phyloP scores from a whole-genome alignment of 2,329 filamentous ascomycete genomes.

The Fusarium pininemorale region DNA sequence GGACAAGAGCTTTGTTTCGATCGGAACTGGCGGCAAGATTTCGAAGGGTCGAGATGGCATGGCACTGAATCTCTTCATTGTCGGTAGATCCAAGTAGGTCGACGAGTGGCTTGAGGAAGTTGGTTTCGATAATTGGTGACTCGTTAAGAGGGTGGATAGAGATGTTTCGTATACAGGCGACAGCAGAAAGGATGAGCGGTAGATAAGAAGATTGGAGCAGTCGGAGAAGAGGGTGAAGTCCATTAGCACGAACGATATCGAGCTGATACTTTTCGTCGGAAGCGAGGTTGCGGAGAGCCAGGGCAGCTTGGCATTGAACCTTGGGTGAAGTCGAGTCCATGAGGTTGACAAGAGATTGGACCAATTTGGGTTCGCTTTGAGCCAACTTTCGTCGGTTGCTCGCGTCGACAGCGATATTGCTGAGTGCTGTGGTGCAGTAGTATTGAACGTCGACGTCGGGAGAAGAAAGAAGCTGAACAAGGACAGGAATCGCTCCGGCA shows the following conservation, averaged over 20 bases:
- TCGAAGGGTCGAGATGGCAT: slow-evolving; percentile 94
- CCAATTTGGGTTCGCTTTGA: slow-evolving; percentile 87
- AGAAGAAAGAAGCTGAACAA: slow-evolving; percentile 93
- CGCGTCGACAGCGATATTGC: slow-evolving; percentile 96
- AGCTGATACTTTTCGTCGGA: slow-evolving; percentile 99
- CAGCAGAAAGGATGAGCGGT: slow-evolving; percentile 93
- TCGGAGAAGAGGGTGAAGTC: slow-evolving; percentile 84
- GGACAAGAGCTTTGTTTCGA: slow-evolving; percentile 95
- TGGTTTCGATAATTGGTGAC: slow-evolving; percentile 97
- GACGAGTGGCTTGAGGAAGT: slow-evolving; percentile 92
- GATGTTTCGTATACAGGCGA: slow-evolving; percentile 98
- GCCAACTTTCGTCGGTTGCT: slow-evolving; percentile 91
- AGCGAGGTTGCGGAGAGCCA: slow-evolving; percentile 92
- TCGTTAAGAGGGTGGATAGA: slow-evolving; percentile 98
- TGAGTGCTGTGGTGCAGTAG: slow-evolving; percentile 97
- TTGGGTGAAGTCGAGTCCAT: slow-evolving; percentile 99
- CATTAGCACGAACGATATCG: slow-evolving; percentile 91
- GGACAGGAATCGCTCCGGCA: slow-evolving; percentile 95
- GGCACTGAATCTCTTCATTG: slow-evolving; percentile 98
- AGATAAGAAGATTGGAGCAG: slow-evolving; percentile 95
- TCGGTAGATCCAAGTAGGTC: slow-evolving; percentile 94
- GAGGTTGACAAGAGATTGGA: slow-evolving; percentile 91
- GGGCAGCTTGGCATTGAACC: slow-evolving; percentile 95
- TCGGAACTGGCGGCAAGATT: slow-evolving; percentile 97
- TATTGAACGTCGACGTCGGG: slow-evolving; percentile 98